Conservation (phyloP, 2,329 filamentous ascomycete genomes). For the Cercospora sesami region DNA sequence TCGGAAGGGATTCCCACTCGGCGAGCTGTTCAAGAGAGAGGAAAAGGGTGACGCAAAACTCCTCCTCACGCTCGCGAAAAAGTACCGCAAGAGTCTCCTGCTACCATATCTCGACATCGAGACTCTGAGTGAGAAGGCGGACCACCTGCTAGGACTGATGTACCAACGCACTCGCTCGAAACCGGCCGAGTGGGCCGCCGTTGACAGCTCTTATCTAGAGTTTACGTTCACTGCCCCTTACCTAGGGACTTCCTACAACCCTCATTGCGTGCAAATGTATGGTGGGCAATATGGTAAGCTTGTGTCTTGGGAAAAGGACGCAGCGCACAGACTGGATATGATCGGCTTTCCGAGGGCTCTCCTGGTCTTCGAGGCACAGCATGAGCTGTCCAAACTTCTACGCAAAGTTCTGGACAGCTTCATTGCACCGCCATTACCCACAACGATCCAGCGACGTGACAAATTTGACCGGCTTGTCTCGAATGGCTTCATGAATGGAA, state of each 20-base stretch:
- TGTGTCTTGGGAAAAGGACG: slow-evolving; percentile 20
- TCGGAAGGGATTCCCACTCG: not conserved
- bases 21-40: not conserved
- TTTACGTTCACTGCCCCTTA: not conserved
- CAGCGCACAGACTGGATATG: slow-evolving; percentile 25
- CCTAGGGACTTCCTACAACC: slow-evolving; percentile 5
- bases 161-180: slow-evolving; percentile 16
- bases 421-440: not conserved
- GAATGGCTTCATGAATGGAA: not conserved
- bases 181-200: slow-evolving; percentile 20
- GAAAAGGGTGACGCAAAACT: too few species aligned
- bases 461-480: not conserved
- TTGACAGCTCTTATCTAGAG: slow-evolving; percentile 17
- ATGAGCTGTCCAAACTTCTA: slow-evolving; percentile 22
- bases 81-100: slow-evolving; percentile 6
- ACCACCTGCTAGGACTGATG: slow-evolving; percentile 20
- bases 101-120: slow-evolving; percentile 22
- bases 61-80: not conserved
- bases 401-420: slow-evolving; percentile 17
- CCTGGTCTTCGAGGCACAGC: slow-evolving; percentile 30
- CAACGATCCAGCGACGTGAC: not conserved
- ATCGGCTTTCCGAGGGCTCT: slow-evolving; percentile 30
- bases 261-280: slow-evolving; percentile 20
- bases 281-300: slow-evolving; percentile 20
- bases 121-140: slow-evolving; percentile 15